phyloP scores from a whole-genome alignment of 2,329 filamentous ascomycete genomes.

The Huntiella omanensis region DNA sequence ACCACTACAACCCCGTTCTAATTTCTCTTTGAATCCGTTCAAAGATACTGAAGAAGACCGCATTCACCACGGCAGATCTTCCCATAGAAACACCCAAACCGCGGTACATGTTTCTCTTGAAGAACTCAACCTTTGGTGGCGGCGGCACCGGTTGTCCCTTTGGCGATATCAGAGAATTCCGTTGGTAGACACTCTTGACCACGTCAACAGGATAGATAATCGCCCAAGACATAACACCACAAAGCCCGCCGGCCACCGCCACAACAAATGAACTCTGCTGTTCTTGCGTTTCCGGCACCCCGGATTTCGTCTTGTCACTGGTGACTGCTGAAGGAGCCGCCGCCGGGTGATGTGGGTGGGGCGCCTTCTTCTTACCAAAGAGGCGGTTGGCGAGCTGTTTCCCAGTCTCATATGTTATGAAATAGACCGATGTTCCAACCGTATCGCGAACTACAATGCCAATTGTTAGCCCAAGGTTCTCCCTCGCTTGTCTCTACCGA shows the following conservation, averaged over 20 bases:
- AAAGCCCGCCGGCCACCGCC: constrained; percentile 58
- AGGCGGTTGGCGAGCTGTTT: constrained; percentile 46
- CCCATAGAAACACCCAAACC: constrained; percentile 69
- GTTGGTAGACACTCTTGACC: constrained; percentile 71
- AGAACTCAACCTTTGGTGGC: constrained; percentile 58
- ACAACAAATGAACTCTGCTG: constrained; percentile 50
- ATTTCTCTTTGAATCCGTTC: constrained; percentile 62
- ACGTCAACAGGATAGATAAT: constrained; percentile 59
- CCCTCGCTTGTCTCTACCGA: neutral
- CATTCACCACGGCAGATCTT: constrained; percentile 66
- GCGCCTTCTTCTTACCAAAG: constrained; percentile 2
- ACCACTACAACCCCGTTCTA: constrained; percentile 9
- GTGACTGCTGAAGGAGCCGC: constrained; percentile 38
- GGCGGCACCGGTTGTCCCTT: constrained; percentile 44
- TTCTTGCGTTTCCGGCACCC: too few species aligned
- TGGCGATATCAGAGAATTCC: constrained; percentile 54
- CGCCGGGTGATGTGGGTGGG: constrained; percentile 42
- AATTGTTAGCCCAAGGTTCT: constrained; percentile 6
- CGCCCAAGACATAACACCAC: constrained; percentile 70
- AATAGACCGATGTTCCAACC: constrained; percentile 68
- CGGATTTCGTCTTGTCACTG: too few species aligned
- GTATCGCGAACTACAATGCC: constrained; percentile 54
- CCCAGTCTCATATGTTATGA: constrained; percentile 73
- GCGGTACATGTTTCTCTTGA: constrained; percentile 61
- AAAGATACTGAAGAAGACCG: constrained; percentile 78